Base-by-base conservation (phyloP, 139 green algal genomes). In the Raphidocelis subcapitata region DNA sequence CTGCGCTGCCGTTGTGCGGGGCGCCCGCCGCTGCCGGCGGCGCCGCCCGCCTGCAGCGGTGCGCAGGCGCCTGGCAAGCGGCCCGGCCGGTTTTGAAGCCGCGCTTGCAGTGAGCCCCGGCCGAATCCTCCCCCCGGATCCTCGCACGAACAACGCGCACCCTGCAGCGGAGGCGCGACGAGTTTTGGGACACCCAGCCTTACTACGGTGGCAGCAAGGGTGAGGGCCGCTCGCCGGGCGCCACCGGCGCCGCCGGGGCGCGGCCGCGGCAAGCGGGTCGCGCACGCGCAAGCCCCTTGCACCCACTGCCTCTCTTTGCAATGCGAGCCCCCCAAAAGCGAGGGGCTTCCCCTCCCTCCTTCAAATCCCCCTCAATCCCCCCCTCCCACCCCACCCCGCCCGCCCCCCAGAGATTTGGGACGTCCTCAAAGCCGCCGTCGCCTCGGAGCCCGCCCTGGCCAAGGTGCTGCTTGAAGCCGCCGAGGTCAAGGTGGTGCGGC, bases 111-210 rank as follows among this genome's bases (percentile, higher is more conserved):
- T 36, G 1, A 18, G 33, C 52, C 32, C 1, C 5, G 28, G 21
- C 2, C 12, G 12, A n/a, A n/a, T n/a, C n/a, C n/a, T n/a, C n/a
- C n/a, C n/a, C n/a, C n/a, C n/a, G n/a, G n/a, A n/a, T n/a, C n/a
- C n/a, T n/a, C n/a, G n/a, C n/a, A n/a, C n/a, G n/a, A n/a, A n/a
- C n/a, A n/a, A n/a, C n/a, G n/a, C 1, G 31, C 46, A 5, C 20
- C 15, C 3, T 86, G 67, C 82, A 97, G 87, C 37, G 32, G 8
- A 94, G 88, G 87, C 69, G 89, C 2, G 87, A 89, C 2, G 86
- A 94, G 72, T 97, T 96, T 59, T 97, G 93, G 93, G 91, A 97
- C 37, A 97, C 93, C 12, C 84, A 93, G 72, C 93, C 93, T 0
- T 81, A 92, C 64, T 97, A 97, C 65, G 93, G 93, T 0, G 93